A percentile compares a stretch with the other conserved stretches of the same genome.
phyloP scores from a whole-genome alignment of 2,329 filamentous ascomycete genomes.

The Leptoxyphium fumago region DNA sequence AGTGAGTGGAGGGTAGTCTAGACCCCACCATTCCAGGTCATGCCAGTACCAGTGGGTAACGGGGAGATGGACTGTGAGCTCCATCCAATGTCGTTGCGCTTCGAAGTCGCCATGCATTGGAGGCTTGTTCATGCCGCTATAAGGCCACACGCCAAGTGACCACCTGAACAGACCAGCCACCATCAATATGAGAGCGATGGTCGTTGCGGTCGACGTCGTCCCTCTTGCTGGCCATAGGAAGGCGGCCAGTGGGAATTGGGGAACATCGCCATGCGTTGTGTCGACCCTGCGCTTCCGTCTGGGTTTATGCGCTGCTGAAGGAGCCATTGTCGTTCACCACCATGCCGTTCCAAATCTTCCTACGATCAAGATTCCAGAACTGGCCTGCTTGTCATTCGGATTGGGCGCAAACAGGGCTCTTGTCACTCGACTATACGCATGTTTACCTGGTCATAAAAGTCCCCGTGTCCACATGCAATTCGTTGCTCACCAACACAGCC shows the following conservation, averaged over 20 bases:
- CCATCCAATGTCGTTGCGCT: constrained; percentile 98
- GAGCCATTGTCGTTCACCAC: constrained; percentile 2
- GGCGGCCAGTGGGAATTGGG: constrained; percentile 80
- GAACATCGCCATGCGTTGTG: constrained; percentile 26
- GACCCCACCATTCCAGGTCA: constrained; percentile 90
- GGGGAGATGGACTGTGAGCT: constrained; percentile 77
- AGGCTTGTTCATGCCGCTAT: constrained; percentile 72
- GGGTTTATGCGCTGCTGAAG: constrained; percentile 18
- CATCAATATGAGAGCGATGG: constrained; percentile 79
- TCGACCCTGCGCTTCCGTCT: constrained; percentile 30
- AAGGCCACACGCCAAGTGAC: constrained; percentile 85
- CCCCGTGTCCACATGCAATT: no score
- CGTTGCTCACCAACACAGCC: no score
- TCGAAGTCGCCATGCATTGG: constrained; percentile 97
- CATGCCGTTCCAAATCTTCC: no score
- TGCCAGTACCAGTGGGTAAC: constrained; percentile 97
- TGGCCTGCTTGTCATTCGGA: no score
- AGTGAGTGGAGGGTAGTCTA: constrained; percentile 94
- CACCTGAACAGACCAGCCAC: constrained; percentile 81
- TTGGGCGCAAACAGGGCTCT: no score
- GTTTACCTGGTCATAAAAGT: no score
- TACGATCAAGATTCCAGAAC: no score
- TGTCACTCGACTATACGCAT: no score
- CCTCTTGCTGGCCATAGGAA: constrained; percentile 79
- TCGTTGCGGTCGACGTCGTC: constrained; percentile 78